Evolutionary conservation across 2,329 filamentous ascomycete genomes (phyloP).

Genomic region (Cryoendolithus antarcticus): DNA sequence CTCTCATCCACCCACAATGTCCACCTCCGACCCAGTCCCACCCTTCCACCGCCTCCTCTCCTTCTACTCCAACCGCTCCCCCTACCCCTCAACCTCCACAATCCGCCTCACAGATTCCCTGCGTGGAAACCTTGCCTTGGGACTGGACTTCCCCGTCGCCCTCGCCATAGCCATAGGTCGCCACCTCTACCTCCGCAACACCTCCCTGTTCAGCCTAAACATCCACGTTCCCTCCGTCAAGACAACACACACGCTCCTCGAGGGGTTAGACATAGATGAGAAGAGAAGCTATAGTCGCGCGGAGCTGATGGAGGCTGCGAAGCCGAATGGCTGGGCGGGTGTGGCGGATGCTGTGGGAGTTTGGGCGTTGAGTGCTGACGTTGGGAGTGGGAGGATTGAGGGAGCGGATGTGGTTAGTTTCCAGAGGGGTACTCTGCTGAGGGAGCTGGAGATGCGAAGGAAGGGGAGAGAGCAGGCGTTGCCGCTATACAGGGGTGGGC

Average conservation of each 20-base stretch:
- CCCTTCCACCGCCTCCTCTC: conserved; percentile 26
- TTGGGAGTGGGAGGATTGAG: conserved; percentile 17
- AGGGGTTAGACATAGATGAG: conserved; percentile 21
- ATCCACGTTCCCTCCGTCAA: conserved; percentile 23
- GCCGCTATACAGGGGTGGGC: conserved; percentile 25
- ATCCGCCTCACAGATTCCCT: conserved; percentile 25
- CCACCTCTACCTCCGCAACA: conserved; percentile 23
- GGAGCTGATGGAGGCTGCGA: conserved; percentile 17
- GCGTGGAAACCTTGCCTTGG: conserved; percentile 23
- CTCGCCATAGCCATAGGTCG: conserved; percentile 21
- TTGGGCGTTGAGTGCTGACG: conserved; percentile 22
- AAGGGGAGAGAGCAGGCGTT: conserved; percentile 21
- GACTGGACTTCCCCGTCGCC: conserved; percentile 26
- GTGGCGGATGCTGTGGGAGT: conserved; percentile 20
- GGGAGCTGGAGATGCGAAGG: conserved; percentile 17
- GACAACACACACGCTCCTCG: conserved; percentile 17
- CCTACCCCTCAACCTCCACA: conserved; percentile 17
- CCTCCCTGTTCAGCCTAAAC: conserved; percentile 19
- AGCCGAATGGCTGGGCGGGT: conserved; percentile 10
- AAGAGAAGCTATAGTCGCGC: conserved; percentile 16
- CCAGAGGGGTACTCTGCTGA: conserved; percentile 20
- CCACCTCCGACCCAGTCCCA: conserved; percentile 7
- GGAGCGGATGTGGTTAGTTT: conserved; percentile 22
- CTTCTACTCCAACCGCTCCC: conserved; percentile 23
- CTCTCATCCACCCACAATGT: conserved; percentile 1